Evolutionary conservation across 2,329 filamentous ascomycete genomes (phyloP).

Genomic region (Xylaria hypoxylon): DNA sequence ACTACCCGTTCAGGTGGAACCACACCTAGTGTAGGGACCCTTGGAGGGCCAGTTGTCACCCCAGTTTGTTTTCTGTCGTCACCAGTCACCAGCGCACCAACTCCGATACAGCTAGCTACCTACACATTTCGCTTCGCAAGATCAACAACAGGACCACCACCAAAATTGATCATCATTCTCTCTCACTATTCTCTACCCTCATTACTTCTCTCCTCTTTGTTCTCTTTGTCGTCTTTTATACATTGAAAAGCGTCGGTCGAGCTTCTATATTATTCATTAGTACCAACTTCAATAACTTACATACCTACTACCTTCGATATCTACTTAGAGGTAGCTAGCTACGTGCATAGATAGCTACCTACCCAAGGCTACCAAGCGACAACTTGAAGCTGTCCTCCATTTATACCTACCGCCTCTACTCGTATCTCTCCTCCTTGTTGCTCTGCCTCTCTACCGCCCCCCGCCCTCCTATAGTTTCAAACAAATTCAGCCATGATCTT

Average conservation of each 20-base stretch:
- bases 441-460: conserved; percentile 1
- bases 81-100: conserved; percentile 12
- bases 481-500: conserved; percentile 42
- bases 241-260: not conserved
- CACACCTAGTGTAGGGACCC: too few species aligned
- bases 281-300: too few species aligned
- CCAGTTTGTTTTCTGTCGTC: conserved; percentile 11
- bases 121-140: conserved; percentile 2
- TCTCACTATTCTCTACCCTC: conserved; percentile 8
- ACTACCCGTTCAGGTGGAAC: too few species aligned
- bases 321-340: too few species aligned
- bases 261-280: too few species aligned
- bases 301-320: too few species aligned
- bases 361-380: not conserved
- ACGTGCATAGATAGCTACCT: not conserved
- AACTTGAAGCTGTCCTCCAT: not conserved
- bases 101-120: not conserved
- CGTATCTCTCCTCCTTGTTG: conserved; percentile 1
- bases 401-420: not conserved
- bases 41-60: too few species aligned
- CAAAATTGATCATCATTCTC: conserved; percentile 10
- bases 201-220: not conserved
- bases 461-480: not conserved
- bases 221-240: conserved; percentile 4
- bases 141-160: conserved; percentile 2